Percentiles rank a stretch among this genome's conserved stretches.
These are phyloP conservation scores for Trichophyton simii DNA, from an alignment of 2,329 filamentous ascomycete genomes.

Conservation along the genomic window DNA sequence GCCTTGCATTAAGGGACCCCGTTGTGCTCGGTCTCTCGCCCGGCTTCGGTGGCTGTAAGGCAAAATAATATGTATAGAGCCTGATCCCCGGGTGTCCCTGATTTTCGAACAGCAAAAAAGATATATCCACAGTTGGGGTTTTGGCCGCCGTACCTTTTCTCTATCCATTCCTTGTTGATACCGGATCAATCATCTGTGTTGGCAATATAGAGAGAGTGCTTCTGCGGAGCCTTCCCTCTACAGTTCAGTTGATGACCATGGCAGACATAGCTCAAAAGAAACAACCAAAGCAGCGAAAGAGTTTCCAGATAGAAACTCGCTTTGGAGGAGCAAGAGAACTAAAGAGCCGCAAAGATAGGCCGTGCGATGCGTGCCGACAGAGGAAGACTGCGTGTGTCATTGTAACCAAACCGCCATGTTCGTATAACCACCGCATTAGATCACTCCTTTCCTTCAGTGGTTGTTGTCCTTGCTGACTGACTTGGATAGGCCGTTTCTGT, in stretches of 20 bases:
- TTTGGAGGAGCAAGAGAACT: conserved; percentile 4
- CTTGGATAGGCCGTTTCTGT: neutral
- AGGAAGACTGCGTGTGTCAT: conserved; percentile 5
- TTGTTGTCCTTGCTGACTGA: neutral
- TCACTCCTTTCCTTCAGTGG: neutral
- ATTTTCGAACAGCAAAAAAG: neutral
- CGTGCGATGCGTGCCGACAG: conserved; percentile 1
- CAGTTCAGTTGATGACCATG: neutral
- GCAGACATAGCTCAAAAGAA: neutral
- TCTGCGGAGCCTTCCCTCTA: neutral
- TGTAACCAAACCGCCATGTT: conserved; percentile 4
- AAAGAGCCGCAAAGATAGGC: conserved; percentile 4
- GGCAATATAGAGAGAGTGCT: neutral
- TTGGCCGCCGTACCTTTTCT: neutral
- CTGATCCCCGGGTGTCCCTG: neutral
- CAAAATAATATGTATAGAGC: neutral
- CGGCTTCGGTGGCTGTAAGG: neutral
- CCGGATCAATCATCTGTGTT: neutral
- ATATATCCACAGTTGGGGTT: neutral
- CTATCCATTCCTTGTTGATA: neutral
- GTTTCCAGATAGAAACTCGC: conserved; percentile 4
- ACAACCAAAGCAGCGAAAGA: neutral
- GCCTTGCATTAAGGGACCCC: neutral
- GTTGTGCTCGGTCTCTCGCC: neutral
- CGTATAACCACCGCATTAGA: neutral